phyloP scores from a whole-genome alignment of 441 rosid genomes.

The Daphne laureola region DNA sequence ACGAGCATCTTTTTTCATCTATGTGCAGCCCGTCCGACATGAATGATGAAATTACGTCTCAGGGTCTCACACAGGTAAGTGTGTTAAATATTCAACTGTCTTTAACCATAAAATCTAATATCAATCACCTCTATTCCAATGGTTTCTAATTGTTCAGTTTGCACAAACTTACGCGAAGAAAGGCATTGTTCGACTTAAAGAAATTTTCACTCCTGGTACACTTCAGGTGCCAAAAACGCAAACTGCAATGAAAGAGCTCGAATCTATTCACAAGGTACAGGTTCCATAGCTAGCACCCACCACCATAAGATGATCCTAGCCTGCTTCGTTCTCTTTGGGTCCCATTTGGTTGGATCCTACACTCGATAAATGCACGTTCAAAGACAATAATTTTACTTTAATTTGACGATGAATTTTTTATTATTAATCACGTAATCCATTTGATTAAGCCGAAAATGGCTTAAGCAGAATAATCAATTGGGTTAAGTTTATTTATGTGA shows the following conservation, averaged over 20 bases:
- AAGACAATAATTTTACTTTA: too few species aligned
- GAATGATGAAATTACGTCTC: constrained; percentile 60
- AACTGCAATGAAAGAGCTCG: constrained; percentile 63
- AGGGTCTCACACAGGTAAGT: constrained; percentile 78
- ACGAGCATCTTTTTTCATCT: too few species aligned
- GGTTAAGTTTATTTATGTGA: too few species aligned
- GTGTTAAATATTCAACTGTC: constrained; percentile 5
- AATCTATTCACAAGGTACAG: constrained; percentile 88
- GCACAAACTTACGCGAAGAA: constrained; percentile 56
- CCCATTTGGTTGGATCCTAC: too few species aligned
- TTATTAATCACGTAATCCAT: too few species aligned
- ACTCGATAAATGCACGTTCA: too few species aligned
- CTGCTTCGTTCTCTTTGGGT: too few species aligned
- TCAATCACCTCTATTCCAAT: constrained; percentile 1
- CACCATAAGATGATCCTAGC: too few species aligned
- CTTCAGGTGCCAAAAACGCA: constrained; percentile 70
- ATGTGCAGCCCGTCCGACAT: constrained; percentile 78
- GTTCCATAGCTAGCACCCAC: not conserved
- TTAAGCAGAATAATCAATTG: too few species aligned
- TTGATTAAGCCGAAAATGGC: too few species aligned
- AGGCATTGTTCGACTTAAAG: constrained; percentile 65
- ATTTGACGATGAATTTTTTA: too few species aligned
- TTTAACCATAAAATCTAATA: constrained; percentile 9
- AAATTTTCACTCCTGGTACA: constrained; percentile 64
- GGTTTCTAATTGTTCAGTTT: constrained; percentile 72